Evolutionary conservation across 805 yeast genomes (phyloP), one percentile per base, ranked within the genome.

Genomic region (Candida manassasensis): DNA sequence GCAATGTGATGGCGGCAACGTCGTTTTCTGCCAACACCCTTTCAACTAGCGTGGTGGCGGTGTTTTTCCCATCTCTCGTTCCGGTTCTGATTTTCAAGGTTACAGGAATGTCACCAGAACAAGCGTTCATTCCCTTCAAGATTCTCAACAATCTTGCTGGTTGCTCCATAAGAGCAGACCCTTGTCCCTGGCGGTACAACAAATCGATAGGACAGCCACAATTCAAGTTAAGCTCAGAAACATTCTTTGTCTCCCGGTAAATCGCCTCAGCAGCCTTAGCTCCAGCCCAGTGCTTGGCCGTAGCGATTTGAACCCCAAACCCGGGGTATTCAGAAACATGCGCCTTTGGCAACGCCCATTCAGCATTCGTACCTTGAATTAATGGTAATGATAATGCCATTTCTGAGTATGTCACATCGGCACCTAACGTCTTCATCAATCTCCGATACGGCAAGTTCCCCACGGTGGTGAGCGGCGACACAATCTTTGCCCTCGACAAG

Each of bases 171-270:
- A 93, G 71, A 0, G 96, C 97, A 24, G 94, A 80, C 2, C 99
- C 99, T 42, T 95, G 94, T 27, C 99, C 99, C 54, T 84, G 87
- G 47, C 90, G 77, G 59, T 81, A 93, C n/a, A 93, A 67, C 48
- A 93, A 70, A 55, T 94, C 98, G 47, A 93, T 93, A 11, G 99
- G 99, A 59, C 99, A 93, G 2, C 99, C 99, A 53, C 95, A 83
- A 61, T 93, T 93, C 50, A 93, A 72, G 55, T 93, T 93, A 44
- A 93, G 67, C 53, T 93, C 97, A 19, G 82, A 74, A n/a, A 84
- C 76, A 38, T 71, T 57, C 10, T 78, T 65, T 15, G 83, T 72
- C 34, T 75, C 71, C 38, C 71, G 69, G 12, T 74, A 65, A 15
- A 86, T 61, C 6, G 81, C 79, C 57, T 93, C 96, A n/a, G 93